A percentile compares a stretch with the other conserved stretches of the same genome.
Conservation (phyloP, 495 filamentous ascomycete species). For the Penicillium malachiteum region DNA sequence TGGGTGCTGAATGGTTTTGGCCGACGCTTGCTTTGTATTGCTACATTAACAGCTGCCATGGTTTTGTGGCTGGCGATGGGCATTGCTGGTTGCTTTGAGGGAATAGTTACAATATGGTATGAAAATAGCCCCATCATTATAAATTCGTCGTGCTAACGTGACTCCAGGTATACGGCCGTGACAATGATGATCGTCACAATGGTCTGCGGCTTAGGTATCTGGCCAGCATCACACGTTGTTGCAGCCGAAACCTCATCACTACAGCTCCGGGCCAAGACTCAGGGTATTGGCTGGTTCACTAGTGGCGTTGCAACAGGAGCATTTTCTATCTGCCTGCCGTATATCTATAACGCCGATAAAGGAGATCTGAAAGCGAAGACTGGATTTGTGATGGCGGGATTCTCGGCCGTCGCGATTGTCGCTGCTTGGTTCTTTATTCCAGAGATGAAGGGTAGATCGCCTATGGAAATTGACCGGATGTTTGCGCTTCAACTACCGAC, state of each 20-base stretch:
- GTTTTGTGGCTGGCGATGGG: slow-evolving; percentile 34
- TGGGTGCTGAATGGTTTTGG: slow-evolving; percentile 29
- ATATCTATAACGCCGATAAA: slow-evolving; percentile 35
- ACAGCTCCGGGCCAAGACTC: slow-evolving; percentile 31
- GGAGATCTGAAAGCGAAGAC: slow-evolving; percentile 31
- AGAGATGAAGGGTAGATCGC: slow-evolving; percentile 35
- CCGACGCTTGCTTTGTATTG: slow-evolving; percentile 22
- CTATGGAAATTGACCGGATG: slow-evolving; percentile 38
- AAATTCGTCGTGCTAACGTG: neutral
- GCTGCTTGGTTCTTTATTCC: slow-evolving; percentile 28
- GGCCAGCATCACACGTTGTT: slow-evolving; percentile 38
- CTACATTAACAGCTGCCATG: slow-evolving; percentile 13
- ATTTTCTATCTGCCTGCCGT: slow-evolving; percentile 31
- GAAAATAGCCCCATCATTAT: neutral
- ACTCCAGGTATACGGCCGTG: slow-evolving; percentile 29
- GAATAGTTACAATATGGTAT: slow-evolving; percentile 30
- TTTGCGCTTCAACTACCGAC: slow-evolving; percentile 25
- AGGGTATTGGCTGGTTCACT: slow-evolving; percentile 36
- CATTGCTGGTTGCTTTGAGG: slow-evolving; percentile 32
- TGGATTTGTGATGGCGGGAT: slow-evolving; percentile 32
- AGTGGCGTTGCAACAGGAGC: slow-evolving; percentile 25
- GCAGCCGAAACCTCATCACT: slow-evolving; percentile 34
- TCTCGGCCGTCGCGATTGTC: slow-evolving; percentile 21
- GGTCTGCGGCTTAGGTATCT: slow-evolving; percentile 29
- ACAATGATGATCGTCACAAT: slow-evolving; percentile 28